Conservation (phyloP, 2,329 filamentous ascomycete species). For the Alternaria tenuissima region DNA sequence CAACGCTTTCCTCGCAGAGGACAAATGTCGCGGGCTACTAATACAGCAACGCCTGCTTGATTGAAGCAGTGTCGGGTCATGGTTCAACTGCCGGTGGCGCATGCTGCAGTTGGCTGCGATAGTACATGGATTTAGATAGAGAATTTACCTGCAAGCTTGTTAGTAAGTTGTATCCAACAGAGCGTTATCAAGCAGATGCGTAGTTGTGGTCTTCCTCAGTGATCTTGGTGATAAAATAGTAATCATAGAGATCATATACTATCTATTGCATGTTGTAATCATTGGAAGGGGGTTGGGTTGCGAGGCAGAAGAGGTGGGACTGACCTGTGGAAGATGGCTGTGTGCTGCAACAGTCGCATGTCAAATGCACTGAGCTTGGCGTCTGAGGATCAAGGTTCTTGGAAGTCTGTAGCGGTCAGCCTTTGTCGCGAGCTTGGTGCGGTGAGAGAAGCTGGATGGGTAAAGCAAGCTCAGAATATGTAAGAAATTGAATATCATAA, state of each 20-base stretch:
- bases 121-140: not conserved
- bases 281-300: slow-evolving; percentile 57
- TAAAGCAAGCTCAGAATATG: slow-evolving; percentile 83
- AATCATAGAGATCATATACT: slow-evolving; percentile 71
- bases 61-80: not conserved
- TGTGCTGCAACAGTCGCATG: not conserved
- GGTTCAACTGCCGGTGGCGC: not conserved
- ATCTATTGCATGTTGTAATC: slow-evolving; percentile 74
- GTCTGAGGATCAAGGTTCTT: not conserved
- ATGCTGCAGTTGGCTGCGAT: not conserved
- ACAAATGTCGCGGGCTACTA: not conserved
- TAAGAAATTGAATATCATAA: slow-evolving; percentile 96
- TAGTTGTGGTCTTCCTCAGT: slow-evolving; percentile 61
- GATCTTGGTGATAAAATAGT: slow-evolving; percentile 71
- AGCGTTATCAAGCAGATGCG: slow-evolving; percentile 21
- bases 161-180: slow-evolving; percentile 22
- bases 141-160: slow-evolving; percentile 30
- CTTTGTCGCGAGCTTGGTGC: not conserved
- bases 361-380: not conserved
- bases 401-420: slow-evolving; percentile 14
- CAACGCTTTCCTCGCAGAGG: not conserved
- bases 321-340: slow-evolving; percentile 19
- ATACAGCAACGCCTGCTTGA: not conserved
- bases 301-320: slow-evolving; percentile 8
- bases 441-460: slow-evolving; percentile 1